Base-by-base conservation (phyloP, 2,329 filamentous ascomycete genomes). In the Cladosporium colombiae region DNA sequence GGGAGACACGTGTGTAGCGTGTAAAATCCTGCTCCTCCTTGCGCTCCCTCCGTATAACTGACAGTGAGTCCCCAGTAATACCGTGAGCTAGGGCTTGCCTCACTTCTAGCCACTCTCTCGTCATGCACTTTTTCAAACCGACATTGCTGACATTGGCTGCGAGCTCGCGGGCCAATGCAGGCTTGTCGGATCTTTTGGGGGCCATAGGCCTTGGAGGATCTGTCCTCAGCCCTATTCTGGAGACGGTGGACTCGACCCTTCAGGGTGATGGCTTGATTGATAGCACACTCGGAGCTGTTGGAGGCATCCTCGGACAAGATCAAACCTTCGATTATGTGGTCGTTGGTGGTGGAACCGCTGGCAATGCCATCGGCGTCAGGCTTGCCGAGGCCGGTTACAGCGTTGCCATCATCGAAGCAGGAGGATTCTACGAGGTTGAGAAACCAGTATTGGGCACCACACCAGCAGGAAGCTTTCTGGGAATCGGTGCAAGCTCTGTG, bases 391-490 rank as follows among this genome's bases (percentile, higher is more conserved):
- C 58, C 3, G 63, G 66, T 29, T 62, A 67, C 18, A 62, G 69
- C 33, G 73, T 76, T 8, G 74, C 73, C 1, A 65, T 76, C n/a
- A 64, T 76, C 33, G 74, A 77, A 66, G 75, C 73, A 6, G 75
- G 75, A 25, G 64, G 64, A n/a, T 75, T 74, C 67, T 75, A 76
- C 60, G 73, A 76, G 64, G 64, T 50, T 59, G 52, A 62, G 33
- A 65, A 60, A n/a, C 63, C 63, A 1, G 55, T 55, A 11, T 27
- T 59, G 3, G 50, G 50, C 21, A 29, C 64, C 4, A 66, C 64
- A n/a, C 64, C 74, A 11, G 72, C 67, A 16, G 73, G 70, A 65
- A 68, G 66, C n/a, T 66, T 68, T 8, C 46, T 68, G 37, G 70
- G 67, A 55, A 62, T 68, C 23, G 62, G 65, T 23, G 55, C 35